These are phyloP conservation scores for Eragrostis tef DNA, from an alignment of 202 grass and related monocot genomes.

Conservation along the genomic window DNA sequence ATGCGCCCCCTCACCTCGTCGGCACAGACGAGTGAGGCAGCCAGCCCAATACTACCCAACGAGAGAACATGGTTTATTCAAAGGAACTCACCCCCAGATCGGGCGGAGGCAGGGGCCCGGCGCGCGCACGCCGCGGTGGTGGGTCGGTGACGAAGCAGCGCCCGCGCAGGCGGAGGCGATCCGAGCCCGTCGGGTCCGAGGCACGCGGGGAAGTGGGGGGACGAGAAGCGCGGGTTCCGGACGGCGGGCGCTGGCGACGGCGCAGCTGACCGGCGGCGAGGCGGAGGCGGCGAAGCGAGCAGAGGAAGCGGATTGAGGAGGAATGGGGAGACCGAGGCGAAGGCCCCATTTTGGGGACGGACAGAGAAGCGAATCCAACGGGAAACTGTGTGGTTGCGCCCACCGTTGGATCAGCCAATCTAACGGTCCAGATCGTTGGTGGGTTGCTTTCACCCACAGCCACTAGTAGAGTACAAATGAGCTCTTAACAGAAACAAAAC, in stretches of 20 bases:
- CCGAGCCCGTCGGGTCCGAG: neutral
- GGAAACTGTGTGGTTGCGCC: neutral
- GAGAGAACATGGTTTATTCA: too few relatives aligned
- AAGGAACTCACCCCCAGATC: constrained; percentile 13
- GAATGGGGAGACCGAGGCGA: neutral
- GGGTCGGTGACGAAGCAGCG: neutral
- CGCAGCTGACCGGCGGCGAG: constrained; percentile 8
- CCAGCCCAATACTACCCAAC: neutral
- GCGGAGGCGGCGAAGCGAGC: neutral
- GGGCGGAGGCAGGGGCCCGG: neutral
- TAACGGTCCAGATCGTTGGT: neutral
- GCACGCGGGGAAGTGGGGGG: neutral
- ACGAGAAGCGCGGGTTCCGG: neutral
- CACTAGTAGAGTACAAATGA: neutral
- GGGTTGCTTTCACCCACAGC: neutral
- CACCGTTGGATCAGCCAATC: neutral
- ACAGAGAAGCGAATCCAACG: neutral
- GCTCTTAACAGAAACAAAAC: too few relatives aligned
- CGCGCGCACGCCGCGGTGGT: neutral
- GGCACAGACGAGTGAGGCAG: neutral
- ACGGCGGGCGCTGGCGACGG: neutral
- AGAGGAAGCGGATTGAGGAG: neutral
- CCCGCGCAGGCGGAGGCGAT: neutral
- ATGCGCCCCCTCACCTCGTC: neutral
- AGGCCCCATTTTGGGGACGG: neutral